Percentiles rank a stretch among this genome's conserved stretches.
phyloP scores from a whole-genome alignment of 805 yeast genomes.

The Barnettozyma vustinii region DNA sequence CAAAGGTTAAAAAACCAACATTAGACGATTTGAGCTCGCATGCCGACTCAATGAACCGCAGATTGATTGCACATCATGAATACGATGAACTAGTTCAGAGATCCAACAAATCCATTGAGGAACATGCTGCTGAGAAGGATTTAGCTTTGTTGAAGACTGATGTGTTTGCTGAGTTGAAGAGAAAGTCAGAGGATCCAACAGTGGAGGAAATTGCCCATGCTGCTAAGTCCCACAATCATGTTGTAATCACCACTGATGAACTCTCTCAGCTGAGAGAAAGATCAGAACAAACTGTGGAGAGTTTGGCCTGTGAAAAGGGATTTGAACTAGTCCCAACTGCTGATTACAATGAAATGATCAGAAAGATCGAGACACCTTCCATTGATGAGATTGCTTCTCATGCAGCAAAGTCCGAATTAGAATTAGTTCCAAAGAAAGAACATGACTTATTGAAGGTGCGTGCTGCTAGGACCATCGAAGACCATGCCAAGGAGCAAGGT shows the following conservation, averaged over 20 bases:
- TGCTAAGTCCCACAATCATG: conserved; percentile 18
- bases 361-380: conserved; percentile 19
- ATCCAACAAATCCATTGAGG: conserved; percentile 16
- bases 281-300: conserved; percentile 5
- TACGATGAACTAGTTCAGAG: conserved; percentile 4
- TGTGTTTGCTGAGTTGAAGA: conserved; percentile 10
- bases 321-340: neutral
- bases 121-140: conserved; percentile 13
- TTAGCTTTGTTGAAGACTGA: conserved; percentile 6
- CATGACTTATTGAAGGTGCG: conserved; percentile 6
- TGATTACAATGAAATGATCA: neutral
- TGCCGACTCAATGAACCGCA: conserved; percentile 9
- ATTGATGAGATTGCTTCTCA: conserved; percentile 14
- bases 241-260: conserved; percentile 10
- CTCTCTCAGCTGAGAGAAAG: conserved; percentile 3
- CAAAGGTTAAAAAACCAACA: conserved; percentile 21
- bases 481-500: conserved; percentile 18
- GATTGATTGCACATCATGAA: conserved; percentile 21
- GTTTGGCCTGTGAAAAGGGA: conserved; percentile 4
- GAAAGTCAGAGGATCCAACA: conserved; percentile 17
- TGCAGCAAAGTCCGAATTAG: conserved; percentile 15
- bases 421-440: conserved; percentile 13
- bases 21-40: conserved; percentile 18
- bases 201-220: conserved; percentile 12
- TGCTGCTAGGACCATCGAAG: conserved; percentile 19